Base-by-base conservation (phyloP, 1,284 basidiomycete genomes). In the Pholiota adiposa region DNA sequence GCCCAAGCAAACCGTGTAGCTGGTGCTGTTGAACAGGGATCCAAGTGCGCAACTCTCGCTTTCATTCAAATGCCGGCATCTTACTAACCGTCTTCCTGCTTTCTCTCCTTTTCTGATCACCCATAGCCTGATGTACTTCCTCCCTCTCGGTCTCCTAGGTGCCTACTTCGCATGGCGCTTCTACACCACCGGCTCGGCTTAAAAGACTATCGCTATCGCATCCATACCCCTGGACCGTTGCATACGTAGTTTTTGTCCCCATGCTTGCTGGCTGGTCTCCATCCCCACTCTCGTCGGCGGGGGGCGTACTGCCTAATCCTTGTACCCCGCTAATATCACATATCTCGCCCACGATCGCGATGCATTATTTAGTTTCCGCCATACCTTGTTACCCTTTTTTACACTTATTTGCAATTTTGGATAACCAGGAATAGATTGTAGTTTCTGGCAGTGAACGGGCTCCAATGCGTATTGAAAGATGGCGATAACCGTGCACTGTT, bases 121-220 rank as follows among this genome's bases (percentile, higher is more conserved):
- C n/a, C n/a, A n/a, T 57, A 91, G 88, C 72, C 59, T 87, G 70
- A 88, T 91, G 83, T 94, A 93, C 80, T 87, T 94, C 69, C 72
- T 92, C 21, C 93, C 93, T 54, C 82, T 95, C 50, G 83, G 78
- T 51, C 76, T 88, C 27, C 79, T 95, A 51, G 90, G 84, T 63
- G 92, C 81, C 49, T 94, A 93, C 83, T 92, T 94, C 64, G 93
- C 86, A 49, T 95, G 85, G 84, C 84, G 90, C 67, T 89, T 81
- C 77, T 92, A 90, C 73, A 65, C 75, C 41, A 80, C 80, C 53
- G 81, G 82, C 52, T 72, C 77, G 49, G 75, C 72, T 69, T 84
- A 73, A 79, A 55, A 23, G 23, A 46, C 44, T 27, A 14, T 25
- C 36, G 36, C 3, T 44, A 44, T 44, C 19, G 41, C 21, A 7